A percentile compares a stretch with the other conserved stretches of the same genome.
Evolutionary conservation across 2,329 filamentous ascomycete species (phyloP).

Genomic region (Penicillium sp.): DNA sequence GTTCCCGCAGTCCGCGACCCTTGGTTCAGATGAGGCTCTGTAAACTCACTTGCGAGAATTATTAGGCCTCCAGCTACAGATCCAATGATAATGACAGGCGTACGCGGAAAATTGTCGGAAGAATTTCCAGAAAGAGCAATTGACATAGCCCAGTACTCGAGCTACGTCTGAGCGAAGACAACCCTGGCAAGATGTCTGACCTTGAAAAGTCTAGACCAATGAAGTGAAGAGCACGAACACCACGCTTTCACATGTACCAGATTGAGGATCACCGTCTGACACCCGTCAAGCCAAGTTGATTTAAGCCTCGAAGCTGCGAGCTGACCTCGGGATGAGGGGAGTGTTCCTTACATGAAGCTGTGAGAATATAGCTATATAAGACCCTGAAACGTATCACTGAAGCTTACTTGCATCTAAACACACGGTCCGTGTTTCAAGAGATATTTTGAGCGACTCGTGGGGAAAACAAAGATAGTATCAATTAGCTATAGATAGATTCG

Average conservation of each 20-base stretch:
- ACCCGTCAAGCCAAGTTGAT: not conserved
- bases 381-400: constrained; percentile 8
- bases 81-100: constrained; percentile 6
- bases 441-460: constrained; percentile 17
- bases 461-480: constrained; percentile 23
- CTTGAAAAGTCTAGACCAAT: not conserved
- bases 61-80: constrained; percentile 7
- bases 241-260: too few species aligned
- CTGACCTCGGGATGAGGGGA: not conserved
- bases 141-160: constrained; percentile 1
- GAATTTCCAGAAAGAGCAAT: not conserved
- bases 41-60: constrained; percentile 9
- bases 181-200: not conserved
- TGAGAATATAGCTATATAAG: constrained; percentile 17
- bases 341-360: not conserved
- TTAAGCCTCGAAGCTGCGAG: not conserved
- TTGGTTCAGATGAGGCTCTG: constrained; percentile 9
- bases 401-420: constrained; percentile 18
- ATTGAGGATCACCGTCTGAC: not conserved
- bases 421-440: constrained; percentile 22
- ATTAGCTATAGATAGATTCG: constrained; percentile 25
- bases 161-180: not conserved
- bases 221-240: not conserved
- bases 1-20: not conserved
- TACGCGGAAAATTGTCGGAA: not conserved